phyloP scores from a whole-genome alignment of 2,329 filamentous ascomycete genomes.

The Epichloe coenophiala region DNA sequence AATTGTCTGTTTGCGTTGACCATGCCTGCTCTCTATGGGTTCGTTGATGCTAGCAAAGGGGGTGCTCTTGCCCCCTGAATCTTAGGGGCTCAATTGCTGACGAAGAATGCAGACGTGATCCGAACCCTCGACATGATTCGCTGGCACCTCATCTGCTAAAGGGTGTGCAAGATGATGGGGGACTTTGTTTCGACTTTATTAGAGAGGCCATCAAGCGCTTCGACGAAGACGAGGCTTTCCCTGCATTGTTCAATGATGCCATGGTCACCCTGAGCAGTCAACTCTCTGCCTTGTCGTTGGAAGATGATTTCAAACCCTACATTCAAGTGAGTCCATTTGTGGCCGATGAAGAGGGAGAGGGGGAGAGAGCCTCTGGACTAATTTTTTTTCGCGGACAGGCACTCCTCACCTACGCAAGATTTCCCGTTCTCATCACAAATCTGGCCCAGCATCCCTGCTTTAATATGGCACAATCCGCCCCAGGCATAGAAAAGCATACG shows the following conservation, averaged over 20 bases:
- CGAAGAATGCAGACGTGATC: slow-evolving; percentile 36
- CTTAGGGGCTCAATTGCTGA: background rate
- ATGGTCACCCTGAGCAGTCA: slow-evolving; percentile 64
- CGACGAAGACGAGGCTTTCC: slow-evolving; percentile 64
- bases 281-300: slow-evolving; percentile 63
- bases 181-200: slow-evolving; percentile 77
- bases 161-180: slow-evolving; percentile 65
- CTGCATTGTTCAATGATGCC: slow-evolving; percentile 60
- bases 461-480: slow-evolving; percentile 48
- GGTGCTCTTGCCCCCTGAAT: background rate
- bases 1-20: slow-evolving; percentile 87
- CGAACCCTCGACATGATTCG: slow-evolving; percentile 45
- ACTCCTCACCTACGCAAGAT: slow-evolving; percentile 62
- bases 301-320: slow-evolving; percentile 76
- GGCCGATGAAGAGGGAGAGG: background rate
- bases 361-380: too few relatives aligned
- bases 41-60: slow-evolving; percentile 17
- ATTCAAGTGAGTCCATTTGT: slow-evolving; percentile 44
- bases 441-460: slow-evolving; percentile 64
- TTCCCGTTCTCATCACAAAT: slow-evolving; percentile 58
- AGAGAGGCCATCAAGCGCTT: slow-evolving; percentile 65
- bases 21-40: slow-evolving; percentile 87
- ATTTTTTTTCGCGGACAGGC: slow-evolving; percentile 37
- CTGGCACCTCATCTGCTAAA: slow-evolving; percentile 55
- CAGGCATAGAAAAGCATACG: slow-evolving; percentile 66